Evolutionary conservation across 2,329 filamentous ascomycete species (phyloP), one percentile per base, ranked within the genome.

Genomic region (Verticillium longisporum): DNA sequence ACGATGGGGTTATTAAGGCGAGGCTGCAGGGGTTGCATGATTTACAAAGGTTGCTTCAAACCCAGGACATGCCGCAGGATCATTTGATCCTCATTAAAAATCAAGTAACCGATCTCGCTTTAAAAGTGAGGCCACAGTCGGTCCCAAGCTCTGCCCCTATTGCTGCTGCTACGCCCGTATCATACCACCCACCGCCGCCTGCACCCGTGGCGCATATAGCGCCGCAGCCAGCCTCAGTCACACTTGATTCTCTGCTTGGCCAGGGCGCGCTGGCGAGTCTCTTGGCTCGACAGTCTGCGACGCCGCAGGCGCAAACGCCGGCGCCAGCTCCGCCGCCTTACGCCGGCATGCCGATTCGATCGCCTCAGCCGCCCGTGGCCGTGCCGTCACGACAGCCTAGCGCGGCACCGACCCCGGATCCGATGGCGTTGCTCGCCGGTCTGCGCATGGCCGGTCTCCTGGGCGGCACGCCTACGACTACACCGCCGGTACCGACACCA

Each of bases 11-110:
- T 75, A 83, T 91, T 72, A 88, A 91, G 73, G 88, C 86, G 71
- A 91, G 90, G 76, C 80, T 97, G 71, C 90, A 91, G 77, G 92
- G 92, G 65, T 84, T 97, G 68, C 80, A 93, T 75, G 91, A 95
- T 74, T 83, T 98, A 66, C 91, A 96, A 78, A 86, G 83, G 67
- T 85, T 94, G 66, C 80, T 97, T 71, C 87, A 90, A 73, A 88
- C 83, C 68, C 89, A 92, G 74, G 87, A 88, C 71, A 81, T 97
- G 72, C 88, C 88, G 62, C 86, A 87, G 69, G 88, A 93, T 70
- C 90, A 96, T 78, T 83, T 97, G 72, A 87, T 90, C 75, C 85
- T 90, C 73, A 90, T 97, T 75, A 91, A 89, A 75, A 88, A 89
- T 73, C 91, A 95, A 83, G 88, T 97, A 75, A 87, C 89, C 74